phyloP scores from a whole-genome alignment of 305 asterid species.

The Stenogyne calaminthoides region DNA sequence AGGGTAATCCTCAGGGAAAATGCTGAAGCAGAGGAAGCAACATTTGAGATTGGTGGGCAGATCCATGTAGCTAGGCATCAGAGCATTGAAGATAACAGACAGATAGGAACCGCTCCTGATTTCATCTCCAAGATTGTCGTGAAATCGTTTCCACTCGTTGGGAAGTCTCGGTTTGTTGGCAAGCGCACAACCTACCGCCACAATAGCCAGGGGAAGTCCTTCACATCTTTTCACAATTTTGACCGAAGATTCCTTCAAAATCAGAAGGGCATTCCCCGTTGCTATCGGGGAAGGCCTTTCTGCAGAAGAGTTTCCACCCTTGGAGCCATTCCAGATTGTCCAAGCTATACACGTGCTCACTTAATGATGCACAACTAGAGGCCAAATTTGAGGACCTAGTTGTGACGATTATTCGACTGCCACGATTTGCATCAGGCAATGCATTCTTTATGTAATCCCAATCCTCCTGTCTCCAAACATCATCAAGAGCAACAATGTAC shows the following conservation, averaged over 20 bases:
- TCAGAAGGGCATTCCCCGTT: constrained; percentile 40
- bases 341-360: not conserved
- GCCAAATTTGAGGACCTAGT: constrained; percentile 28
- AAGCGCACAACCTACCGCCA: not conserved
- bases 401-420: constrained; percentile 39
- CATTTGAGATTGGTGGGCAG: constrained; percentile 41
- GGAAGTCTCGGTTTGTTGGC: not conserved
- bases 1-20: constrained; percentile 43
- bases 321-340: constrained; percentile 24
- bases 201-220: constrained; percentile 13
- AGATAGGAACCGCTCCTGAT: not conserved
- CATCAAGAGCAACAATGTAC: constrained; percentile 40
- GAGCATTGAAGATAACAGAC: constrained; percentile 13
- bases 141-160: not conserved
- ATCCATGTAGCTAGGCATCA: constrained; percentile 40
- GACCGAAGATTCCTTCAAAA: constrained; percentile 18
- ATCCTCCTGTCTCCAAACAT: constrained; percentile 24
- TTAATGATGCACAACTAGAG: constrained; percentile 15
- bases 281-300: constrained; percentile 31
- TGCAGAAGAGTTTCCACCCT: constrained; percentile 41
- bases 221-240: not conserved
- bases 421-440: constrained; percentile 18
- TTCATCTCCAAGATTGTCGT: constrained; percentile 4
- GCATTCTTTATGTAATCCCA: constrained; percentile 29
- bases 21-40: constrained; percentile 46